Base-by-base conservation (phyloP, 1,139 yeast species). In the Candida mesenterica region DNA sequence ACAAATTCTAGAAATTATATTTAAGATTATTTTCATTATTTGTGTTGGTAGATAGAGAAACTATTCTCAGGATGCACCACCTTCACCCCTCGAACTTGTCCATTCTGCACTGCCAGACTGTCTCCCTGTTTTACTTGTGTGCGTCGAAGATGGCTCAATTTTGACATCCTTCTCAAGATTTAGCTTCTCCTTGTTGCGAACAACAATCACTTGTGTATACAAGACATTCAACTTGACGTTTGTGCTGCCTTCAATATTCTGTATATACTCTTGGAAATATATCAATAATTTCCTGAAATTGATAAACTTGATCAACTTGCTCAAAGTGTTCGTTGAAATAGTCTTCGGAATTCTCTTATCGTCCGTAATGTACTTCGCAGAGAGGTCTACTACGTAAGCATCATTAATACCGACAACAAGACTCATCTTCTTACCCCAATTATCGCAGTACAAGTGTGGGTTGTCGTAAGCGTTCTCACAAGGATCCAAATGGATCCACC, bases 361-460 rank as follows among this genome's bases (percentile, higher is more conserved):
- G 7, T 70, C 64, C 4, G 80, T 66, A 28, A 88, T 76, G 47
- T 90, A 90, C 43, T 88, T 76, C 6, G 61, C 57, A 24, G 90
- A 77, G 31, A 90, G 80, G 55, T 90, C 97, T 4, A 66, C 55
- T 3, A 81, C 68, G 25, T 87, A 88, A 28, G 68, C 68, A 24
- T 65, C 68, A 29, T 79, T 74, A 39, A 84, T 71, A 0, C 86
- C 97, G 39, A 90, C 61, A 3, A 81, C 85, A 61, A 85, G 87
- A 36, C 95, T 83, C 97, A 90, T 90, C 42, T 76, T 76, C 62
- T 90, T 90, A 27, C 94, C 95, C 97, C 97, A 90, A 31, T 95
- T 95, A 27, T 74, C 70, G 33, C 82, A 75, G 51, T 90, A 90
- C 19, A 89, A 62, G 24, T 66, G 57, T 0, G 97, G 97, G 44